Conservation (phyloP, 805 yeast genomes). For the Hanseniaspora lachancei region DNA sequence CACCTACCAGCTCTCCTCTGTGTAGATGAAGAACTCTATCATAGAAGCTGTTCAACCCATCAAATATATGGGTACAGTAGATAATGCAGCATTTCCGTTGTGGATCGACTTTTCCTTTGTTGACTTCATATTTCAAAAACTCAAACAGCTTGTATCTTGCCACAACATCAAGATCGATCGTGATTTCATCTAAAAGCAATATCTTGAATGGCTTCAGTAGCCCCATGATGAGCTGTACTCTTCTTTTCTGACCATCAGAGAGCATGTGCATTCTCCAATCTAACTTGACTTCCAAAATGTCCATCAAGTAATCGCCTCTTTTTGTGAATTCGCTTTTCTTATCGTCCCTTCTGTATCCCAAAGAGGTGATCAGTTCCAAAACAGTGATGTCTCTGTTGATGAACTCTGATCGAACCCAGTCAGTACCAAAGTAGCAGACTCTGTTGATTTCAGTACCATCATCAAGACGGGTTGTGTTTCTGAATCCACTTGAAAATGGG, state of each 20-base stretch:
- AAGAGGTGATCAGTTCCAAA: constrained; percentile 55
- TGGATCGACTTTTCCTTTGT: constrained; percentile 17
- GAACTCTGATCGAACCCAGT: constrained; percentile 88
- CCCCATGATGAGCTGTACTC: constrained; percentile 93
- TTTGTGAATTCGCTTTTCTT: constrained; percentile 34
- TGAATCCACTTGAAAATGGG: constrained; percentile 55
- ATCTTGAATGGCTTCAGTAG: constrained; percentile 80
- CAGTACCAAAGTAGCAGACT: constrained; percentile 83
- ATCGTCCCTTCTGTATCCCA: constrained; percentile 54
- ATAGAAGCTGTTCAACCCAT: constrained; percentile 87
- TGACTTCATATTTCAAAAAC: constrained; percentile 65
- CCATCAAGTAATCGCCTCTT: constrained; percentile 62
- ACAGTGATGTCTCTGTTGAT: constrained; percentile 89
- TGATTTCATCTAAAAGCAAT: constrained; percentile 84
- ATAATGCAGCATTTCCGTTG: constrained; percentile 60
- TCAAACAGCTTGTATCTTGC: constrained; percentile 64
- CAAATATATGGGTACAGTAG: constrained; percentile 93
- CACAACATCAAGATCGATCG: constrained; percentile 89
- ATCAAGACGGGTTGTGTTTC: constrained; percentile 19
- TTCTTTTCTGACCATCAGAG: constrained; percentile 87
- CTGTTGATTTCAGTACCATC: constrained; percentile 25
- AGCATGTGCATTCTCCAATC: constrained; percentile 85
- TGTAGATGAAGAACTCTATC: constrained; percentile 66
- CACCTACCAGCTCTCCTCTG: constrained; percentile 42
- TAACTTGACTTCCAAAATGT: constrained; percentile 72